Base-by-base conservation (phyloP, 148 eudicot species). In the Spergularia bocconei region DNA sequence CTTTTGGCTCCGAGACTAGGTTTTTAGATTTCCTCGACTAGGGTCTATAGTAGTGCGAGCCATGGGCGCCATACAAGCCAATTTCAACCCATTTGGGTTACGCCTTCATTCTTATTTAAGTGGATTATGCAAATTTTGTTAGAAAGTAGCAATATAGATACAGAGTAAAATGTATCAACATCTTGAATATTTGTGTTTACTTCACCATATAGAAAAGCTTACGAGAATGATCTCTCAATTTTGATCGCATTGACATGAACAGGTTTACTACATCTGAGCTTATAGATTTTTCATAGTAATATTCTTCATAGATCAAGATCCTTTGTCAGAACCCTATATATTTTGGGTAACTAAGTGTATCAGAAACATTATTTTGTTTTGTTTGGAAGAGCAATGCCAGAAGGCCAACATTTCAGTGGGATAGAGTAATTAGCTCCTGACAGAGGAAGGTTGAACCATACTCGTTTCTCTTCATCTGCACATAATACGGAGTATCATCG, bases 91-190 rank as follows among this genome's bases (percentile, higher is more conserved):
- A 0, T 56, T 29, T 15, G 36, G 44, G 23, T 39, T 6, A 38
- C 23, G 15, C 19, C 6, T 11, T 38, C 66, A 69, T 53, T 69
- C 36, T 74, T 33, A 41, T 61, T 23, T 25, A 41, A 47, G 52
- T 38, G 16, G 21, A 50, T 60, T 57, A 67, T 58, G 70, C 60
- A 75, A 75, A 75, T 75, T 80, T 75, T 75, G 79, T 61, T 76
- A 75, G 82, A 75, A 79, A 80, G 29, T 80, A 75, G 71, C 71
- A 70, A 67, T 69, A 77, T 59, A 52, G 68, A 53, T 58, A 47
- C 73, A 56, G 69, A 36, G 6, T 59, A 66, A 66, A 21, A 52
- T 74, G 81, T 73, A 58, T 70, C 48, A 71, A 56, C 67, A 73
- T 16, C 67, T 63, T 29, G 33, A 62, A 25, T 60, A 53, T 69